Evolutionary conservation across 1,284 basidiomycete genomes (phyloP), one percentile per base, ranked within the genome.

Genomic region (Flammula alnicola): DNA sequence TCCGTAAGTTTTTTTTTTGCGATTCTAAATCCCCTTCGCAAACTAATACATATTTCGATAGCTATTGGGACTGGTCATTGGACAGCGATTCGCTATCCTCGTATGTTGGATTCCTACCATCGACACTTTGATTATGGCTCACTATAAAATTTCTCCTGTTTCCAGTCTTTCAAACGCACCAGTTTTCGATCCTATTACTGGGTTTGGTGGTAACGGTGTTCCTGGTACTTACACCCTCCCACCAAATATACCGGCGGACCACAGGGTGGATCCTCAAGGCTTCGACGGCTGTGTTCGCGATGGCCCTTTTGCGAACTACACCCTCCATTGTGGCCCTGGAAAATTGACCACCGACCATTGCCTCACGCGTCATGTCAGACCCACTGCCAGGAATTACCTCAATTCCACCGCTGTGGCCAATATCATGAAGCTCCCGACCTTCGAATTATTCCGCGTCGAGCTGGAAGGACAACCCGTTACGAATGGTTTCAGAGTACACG

Each of bases 31-130:
- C 14, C 16, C n/a, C 0, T 22, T 44, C 8, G 36, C 5, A n/a
- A n/a, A 32, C 12, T 16, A 10, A 35, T 43, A 14, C 30, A 16
- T 44, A 25, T 3, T 10, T 5, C 3, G 19, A 1, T 25, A 75
- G 72, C 22, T 75, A 73, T 41, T 75, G 73, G 73, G 67, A 75
- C 36, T 74, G 72, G 73, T 66, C 68, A 4, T 50, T 56, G 19
- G 73, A 75, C 48, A 52, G 64, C 3, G 63, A 67, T 32, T 9
- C 38, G 4, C 26, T 23, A 12, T 3, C 35, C 14, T 47, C 40
- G 47, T 52, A 20, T 32, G 49, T 39, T 10, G 7, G 4, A 16
- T 9, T 25, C 9, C 36, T 33, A 9, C 9, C 16, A 19, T 10
- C 19, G 19, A 14, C 10, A 10, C 16, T 17, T n/a, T n/a, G n/a